These are phyloP conservation scores for Scheffersomyces stambukii DNA, from an alignment of 1,139 yeast species.

Conservation along the genomic window DNA sequence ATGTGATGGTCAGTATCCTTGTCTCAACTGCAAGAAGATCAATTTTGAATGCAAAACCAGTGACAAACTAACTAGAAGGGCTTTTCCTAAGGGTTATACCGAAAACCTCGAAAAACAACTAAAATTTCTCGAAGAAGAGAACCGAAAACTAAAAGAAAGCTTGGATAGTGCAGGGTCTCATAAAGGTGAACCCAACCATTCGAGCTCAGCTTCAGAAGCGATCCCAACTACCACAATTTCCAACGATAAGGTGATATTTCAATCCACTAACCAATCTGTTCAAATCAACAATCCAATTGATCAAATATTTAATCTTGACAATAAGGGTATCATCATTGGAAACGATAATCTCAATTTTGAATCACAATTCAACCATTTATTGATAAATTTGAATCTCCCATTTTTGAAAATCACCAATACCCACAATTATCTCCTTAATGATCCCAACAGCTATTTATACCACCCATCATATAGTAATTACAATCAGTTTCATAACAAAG, in stretches of 20 bases:
- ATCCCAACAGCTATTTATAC: slow-evolving; percentile 42
- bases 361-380: slow-evolving; percentile 44
- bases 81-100: slow-evolving; percentile 74
- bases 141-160: slow-evolving; percentile 29
- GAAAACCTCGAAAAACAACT: slow-evolving; percentile 65
- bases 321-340: slow-evolving; percentile 45
- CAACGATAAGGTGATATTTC: slow-evolving; percentile 12
- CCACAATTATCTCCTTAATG: slow-evolving; percentile 42
- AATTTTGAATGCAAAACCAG: slow-evolving; percentile 68
- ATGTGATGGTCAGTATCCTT: slow-evolving; percentile 71
- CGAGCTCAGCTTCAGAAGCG: slow-evolving; percentile 1
- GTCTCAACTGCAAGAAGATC: slow-evolving; percentile 61
- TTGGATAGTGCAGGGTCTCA: neutral
- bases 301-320: slow-evolving; percentile 44
- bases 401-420: slow-evolving; percentile 45
- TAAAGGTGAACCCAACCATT: slow-evolving; percentile 1
- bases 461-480: slow-evolving; percentile 39
- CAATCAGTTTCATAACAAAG: slow-evolving; percentile 38
- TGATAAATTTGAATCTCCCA: slow-evolving; percentile 43
- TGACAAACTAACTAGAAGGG: slow-evolving; percentile 67
- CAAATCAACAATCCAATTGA: slow-evolving; percentile 46
- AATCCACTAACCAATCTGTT: slow-evolving; percentile 16
- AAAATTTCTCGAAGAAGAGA: slow-evolving; percentile 58
- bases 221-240: slow-evolving; percentile 9
- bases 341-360: slow-evolving; percentile 48